phyloP scores from a whole-genome alignment of 352 stramenopile species.

The Phytopythium delawarense region DNA sequence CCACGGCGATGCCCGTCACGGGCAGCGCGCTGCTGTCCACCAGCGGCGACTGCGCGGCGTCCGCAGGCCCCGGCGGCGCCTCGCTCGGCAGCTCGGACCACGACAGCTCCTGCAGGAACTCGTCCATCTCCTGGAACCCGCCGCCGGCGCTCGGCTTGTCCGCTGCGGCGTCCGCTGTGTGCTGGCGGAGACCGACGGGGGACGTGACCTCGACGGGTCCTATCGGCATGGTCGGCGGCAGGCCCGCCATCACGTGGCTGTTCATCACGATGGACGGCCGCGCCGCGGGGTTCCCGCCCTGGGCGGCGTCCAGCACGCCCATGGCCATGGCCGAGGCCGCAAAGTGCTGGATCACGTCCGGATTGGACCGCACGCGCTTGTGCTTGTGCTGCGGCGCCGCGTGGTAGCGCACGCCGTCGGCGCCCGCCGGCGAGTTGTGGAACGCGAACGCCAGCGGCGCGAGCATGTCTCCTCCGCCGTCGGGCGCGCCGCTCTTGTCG shows the following conservation, averaged over 20 bases:
- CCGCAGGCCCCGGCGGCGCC: constrained; percentile 8
- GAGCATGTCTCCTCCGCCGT: constrained; percentile 20
- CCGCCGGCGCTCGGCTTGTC: constrained; percentile 7
- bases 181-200: constrained; percentile 16
- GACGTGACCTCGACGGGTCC: constrained; percentile 25
- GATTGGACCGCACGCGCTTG: constrained; percentile 59
- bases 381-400: constrained; percentile 49
- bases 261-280: constrained; percentile 21
- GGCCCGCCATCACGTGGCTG: neutral
- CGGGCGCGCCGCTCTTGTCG: constrained; percentile 21
- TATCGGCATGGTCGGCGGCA: constrained; percentile 19
- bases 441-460: constrained; percentile 39
- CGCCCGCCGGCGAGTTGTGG: constrained; percentile 7
- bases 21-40: neutral
- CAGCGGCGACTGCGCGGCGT: constrained; percentile 9
- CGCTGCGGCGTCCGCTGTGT: neutral
- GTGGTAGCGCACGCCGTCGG: constrained; percentile 23
- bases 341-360: constrained; percentile 45
- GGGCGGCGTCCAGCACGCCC: neutral
- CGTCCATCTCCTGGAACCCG: constrained; percentile 50
- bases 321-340: neutral
- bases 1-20: constrained; percentile 3
- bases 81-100: constrained; percentile 33
- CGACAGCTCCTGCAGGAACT: constrained; percentile 42
- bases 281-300: constrained; percentile 15